These are phyloP conservation scores for Mucor racemosus DNA, from an alignment of 371 early-diverging fungal species.

Conservation along the genomic window DNA sequence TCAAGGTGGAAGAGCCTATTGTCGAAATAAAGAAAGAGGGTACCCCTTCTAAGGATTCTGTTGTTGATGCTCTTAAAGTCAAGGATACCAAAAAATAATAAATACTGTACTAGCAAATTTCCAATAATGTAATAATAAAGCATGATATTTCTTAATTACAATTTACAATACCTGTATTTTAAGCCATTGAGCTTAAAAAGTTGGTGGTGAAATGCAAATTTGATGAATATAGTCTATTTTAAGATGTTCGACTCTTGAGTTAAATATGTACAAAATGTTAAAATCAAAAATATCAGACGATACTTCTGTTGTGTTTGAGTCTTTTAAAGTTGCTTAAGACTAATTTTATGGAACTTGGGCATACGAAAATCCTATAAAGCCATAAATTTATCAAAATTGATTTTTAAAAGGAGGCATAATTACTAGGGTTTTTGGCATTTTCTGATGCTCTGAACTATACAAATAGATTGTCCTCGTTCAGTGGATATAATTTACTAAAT, in stretches of 20 bases:
- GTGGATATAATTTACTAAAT: no score
- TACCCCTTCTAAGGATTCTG: background rate
- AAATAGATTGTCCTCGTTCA: no score
- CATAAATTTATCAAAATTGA: no score
- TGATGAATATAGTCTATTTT: background rate
- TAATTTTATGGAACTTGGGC: no score
- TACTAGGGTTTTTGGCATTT: no score
- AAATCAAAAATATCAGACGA: background rate
- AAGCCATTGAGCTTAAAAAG: background rate
- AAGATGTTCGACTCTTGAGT: background rate
- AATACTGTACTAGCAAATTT: background rate
- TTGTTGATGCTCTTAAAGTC: conserved; percentile 11
- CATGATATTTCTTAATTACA: no score
- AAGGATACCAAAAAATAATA: conserved; percentile 19
- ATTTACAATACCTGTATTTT: background rate
- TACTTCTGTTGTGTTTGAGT: background rate
- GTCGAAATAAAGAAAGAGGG: conserved; percentile 13
- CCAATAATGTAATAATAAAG: background rate
- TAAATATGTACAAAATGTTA: background rate
- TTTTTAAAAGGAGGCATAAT: no score
- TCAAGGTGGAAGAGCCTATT: background rate
- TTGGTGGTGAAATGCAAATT: background rate
- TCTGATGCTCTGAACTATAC: no score
- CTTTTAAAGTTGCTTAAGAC: background rate
- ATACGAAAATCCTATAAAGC: no score